Base-by-base conservation (phyloP, 495 filamentous ascomycete genomes). In the Cercophora newfieldiana region DNA sequence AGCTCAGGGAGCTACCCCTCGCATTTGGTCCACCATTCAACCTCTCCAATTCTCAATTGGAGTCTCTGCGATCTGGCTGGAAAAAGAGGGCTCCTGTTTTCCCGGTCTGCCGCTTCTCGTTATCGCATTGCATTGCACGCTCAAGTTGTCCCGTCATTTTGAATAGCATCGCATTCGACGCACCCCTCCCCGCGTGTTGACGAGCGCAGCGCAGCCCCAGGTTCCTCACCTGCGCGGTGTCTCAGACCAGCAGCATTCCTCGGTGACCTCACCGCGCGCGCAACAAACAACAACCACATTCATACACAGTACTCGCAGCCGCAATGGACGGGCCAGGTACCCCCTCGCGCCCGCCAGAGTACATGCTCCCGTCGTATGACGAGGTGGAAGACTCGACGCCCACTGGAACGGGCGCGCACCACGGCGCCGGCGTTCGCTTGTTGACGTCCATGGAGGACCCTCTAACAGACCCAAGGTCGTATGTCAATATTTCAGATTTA, bases 371-470 rank as follows among this genome's bases (percentile, higher is more conserved):
- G 16, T 70, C 74, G 49, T 86, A 85, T 67, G 78, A 78, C 68
- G 83, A 85, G 18, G 75, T 81, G 22, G 74, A 82, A 63, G 74
- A 78, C 63, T 70, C 76, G 26, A 81, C 77, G 8, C 71, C 77
- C 6, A 76, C 69, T 66, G 74, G 70, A 31, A 69, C 54, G 70
- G 64, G 73, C 30, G 66, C 67, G 37, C 69, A 69, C 48, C 67
- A 68, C 67, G 74, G 74, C 60, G 75, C 74, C 54, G 78, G 71
- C 64, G 76, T 85, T n/a, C 77, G 84, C 51, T 73, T 86, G 68
- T 71, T 86, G 71, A 86, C 82, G 29, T 82, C 79, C 14, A 77
- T 83, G 71, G 83, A 85, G 50, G 81, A 83, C 30, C 72, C 74
- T 29, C 51, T 73, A 30, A 68, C 69, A 59, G 75, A 75, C 18